These are phyloP conservation scores for Vitellaria paradoxa DNA, from an alignment of 179 eudicot genomes.

Conservation along the genomic window DNA sequence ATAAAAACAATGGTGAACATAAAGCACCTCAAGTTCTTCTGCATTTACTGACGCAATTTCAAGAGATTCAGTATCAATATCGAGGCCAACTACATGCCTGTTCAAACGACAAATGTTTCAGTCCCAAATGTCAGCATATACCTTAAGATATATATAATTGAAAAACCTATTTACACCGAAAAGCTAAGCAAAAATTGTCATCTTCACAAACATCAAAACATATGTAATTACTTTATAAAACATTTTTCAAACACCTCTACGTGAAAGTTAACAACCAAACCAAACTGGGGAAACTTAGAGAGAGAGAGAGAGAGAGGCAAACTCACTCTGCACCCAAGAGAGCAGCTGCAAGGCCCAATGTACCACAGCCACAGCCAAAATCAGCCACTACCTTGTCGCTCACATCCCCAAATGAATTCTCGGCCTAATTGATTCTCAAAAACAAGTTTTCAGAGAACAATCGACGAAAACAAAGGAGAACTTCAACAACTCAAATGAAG, in stretches of 20 bases:
- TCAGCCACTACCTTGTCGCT: conserved; percentile 91
- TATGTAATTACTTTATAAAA: background rate
- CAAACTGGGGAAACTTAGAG: no score
- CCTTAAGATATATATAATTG: background rate
- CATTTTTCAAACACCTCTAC: background rate
- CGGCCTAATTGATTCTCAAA: no score
- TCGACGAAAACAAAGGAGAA: no score
- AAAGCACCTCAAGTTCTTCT: conserved; percentile 80
- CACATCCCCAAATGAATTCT: no score
- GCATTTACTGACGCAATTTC: conserved; percentile 77
- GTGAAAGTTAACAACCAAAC: background rate
- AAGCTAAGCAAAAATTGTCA: background rate
- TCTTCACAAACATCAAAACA: background rate
- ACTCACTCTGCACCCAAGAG: conserved; percentile 91
- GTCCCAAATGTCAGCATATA: background rate
- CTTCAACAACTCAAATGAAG: no score
- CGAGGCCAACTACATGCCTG: conserved; percentile 81
- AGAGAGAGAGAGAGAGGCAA: background rate
- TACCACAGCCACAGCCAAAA: conserved; percentile 99
- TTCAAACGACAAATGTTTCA: conserved; percentile 26
- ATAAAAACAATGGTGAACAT: background rate
- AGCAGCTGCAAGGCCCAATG: conserved; percentile 85
- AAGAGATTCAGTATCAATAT: conserved; percentile 77
- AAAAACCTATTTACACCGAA: background rate
- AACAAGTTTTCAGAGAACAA: no score